Base-by-base conservation (phyloP, 495 filamentous ascomycete species). In the Friedmanniomyces endolithicus region DNA sequence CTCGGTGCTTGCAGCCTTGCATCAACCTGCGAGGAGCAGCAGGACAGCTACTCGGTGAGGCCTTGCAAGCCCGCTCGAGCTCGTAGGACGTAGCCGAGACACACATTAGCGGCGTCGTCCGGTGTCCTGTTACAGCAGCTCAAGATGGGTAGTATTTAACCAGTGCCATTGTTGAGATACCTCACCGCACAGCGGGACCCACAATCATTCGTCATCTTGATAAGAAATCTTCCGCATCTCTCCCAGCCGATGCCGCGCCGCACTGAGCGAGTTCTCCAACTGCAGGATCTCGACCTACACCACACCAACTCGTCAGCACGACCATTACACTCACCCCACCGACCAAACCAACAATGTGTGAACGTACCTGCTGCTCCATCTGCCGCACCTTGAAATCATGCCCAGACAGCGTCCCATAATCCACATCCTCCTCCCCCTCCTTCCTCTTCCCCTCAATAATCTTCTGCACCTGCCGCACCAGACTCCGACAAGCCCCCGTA, bases 211-310 rank as follows among this genome's bases (percentile, higher is more conserved):
- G 46, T 95, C 86, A 65, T 95, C 88, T 60, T 87, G 88, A 74
- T 98, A 98, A 0, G 87, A 92, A 44, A 97, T 87, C 81, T 97
- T 98, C 70, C 92, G 82, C 94, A 98, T 96, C 75, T 98, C 92
- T 55, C 92, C 92, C 51, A 98, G 72, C 48, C 89, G 75, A 64
- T 84, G 80, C 60, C 92, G 76, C 19, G 92, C 90, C 31, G 83
- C 76, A n/a, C 80, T 72, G 25, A 98, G 76, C 51, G 75, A 72
- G 68, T 96, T 97, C 72, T 97, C 92, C 48, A 98, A 78, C 72
- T 97, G 87, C 37, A 96, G 77, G 47, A 98, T 97, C 72, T 97
- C 90, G 63, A 98, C 92, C 90, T 96, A 48, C n/a, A 44, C 23
- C 17, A 55, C 47, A 59, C 37, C 25, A 43, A 25, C 37, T 9